phyloP scores from a whole-genome alignment of 2,329 filamentous ascomycete genomes.

The Botrytis squamosa region DNA sequence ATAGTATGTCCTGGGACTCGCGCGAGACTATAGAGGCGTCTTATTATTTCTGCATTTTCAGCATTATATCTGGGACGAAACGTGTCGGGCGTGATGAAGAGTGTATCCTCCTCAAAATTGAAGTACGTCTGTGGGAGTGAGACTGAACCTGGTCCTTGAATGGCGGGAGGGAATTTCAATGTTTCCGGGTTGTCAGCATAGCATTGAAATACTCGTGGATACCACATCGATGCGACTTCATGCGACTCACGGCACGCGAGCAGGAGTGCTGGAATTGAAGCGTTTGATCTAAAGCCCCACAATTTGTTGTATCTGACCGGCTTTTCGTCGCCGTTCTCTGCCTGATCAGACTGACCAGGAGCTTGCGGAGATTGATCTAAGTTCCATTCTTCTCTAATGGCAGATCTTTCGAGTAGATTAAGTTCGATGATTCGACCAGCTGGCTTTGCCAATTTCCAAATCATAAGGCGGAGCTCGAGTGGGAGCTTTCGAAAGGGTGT shows the following conservation, averaged over 20 bases:
- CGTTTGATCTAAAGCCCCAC: conserved; percentile 4
- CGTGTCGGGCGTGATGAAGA: conserved; percentile 11
- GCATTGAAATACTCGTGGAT: conserved; percentile 1
- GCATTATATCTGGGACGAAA: not conserved
- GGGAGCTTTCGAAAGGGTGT: not conserved
- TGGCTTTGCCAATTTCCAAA: not conserved
- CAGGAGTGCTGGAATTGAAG: conserved; percentile 10
- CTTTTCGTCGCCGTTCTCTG: not conserved
- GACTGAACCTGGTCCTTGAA: not conserved
- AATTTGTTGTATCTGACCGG: not conserved
- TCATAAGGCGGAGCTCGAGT: not conserved
- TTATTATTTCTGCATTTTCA: not conserved
- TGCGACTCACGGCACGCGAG: conserved; percentile 14
- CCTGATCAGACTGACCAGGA: not conserved
- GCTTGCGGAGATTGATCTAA: not conserved
- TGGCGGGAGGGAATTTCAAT: not conserved
- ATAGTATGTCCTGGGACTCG: not conserved
- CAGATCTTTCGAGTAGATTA: not conserved
- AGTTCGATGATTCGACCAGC: conserved; percentile 11
- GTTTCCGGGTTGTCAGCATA: not conserved
- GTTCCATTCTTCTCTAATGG: conserved; percentile 5
- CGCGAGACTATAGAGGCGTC: too few species aligned
- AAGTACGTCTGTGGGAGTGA: conserved; percentile 21
- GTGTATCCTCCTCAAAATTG: conserved; percentile 7
- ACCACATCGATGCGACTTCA: conserved; percentile 7